Base-by-base conservation (phyloP, 352 stramenopile species). In the Heterotrichella gracilis region DNA sequence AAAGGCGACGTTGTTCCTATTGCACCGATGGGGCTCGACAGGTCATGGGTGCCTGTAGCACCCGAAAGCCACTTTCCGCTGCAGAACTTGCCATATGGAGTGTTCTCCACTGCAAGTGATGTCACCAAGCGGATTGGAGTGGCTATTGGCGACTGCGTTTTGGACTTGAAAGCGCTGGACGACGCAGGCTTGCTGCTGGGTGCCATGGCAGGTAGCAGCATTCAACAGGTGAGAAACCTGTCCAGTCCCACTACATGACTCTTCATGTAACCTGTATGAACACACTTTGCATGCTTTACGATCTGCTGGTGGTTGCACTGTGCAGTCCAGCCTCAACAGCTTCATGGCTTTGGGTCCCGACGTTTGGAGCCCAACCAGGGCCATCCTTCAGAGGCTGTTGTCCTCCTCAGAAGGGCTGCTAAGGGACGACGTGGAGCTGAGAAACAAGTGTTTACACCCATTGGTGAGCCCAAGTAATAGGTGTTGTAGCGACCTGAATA, bases 41-140 rank as follows among this genome's bases (percentile, higher is more conserved):
- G n/a, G n/a, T n/a, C n/a, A n/a, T n/a, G n/a, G n/a, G n/a, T n/a
- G n/a, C n/a, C n/a, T n/a, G n/a, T n/a, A n/a, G n/a, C n/a, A n/a
- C n/a, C n/a, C n/a, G n/a, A n/a, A n/a, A n/a, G n/a, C n/a, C 68
- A 95, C 76, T 95, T 95, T 73, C 83, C 87, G 22, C 81, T 94
- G 68, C 79, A 88, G 71, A 96, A 95, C 78, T 79, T 96, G 69
- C 88, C 88, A 19, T 95, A 94, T 79, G 87, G 89, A 42, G 78
- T 95, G 14, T 94, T 91, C 75, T n/a, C n/a, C n/a, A n/a, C n/a
- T n/a, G n/a, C 17, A 74, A 3, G 14, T 0, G 25, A 23, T n/a
- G 63, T 1, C 69, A 25, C 69, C 9, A 13, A 3, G 69, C 81
- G 83, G 74, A 75, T 86, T 24, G 83, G 83, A 73, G 82, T 87